These are phyloP conservation scores for Penicillium herquei DNA, from an alignment of 495 filamentous ascomycete genomes.

Conservation along the genomic window DNA sequence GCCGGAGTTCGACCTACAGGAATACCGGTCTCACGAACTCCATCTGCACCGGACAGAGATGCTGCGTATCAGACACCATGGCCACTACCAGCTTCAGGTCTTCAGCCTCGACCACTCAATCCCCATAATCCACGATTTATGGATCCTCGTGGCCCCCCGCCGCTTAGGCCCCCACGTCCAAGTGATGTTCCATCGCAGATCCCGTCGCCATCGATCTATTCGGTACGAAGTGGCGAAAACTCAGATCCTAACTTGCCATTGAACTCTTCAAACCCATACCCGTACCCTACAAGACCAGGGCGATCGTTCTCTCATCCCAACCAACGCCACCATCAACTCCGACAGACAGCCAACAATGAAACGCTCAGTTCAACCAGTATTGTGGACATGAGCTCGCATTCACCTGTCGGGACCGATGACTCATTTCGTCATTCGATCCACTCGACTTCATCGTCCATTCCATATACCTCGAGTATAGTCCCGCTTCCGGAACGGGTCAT, in stretches of 20 bases:
- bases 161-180: conserved; percentile 66
- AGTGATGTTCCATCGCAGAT: conserved; percentile 23
- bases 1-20: conserved; percentile 44
- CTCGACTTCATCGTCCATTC: conserved; percentile 39
- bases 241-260: conserved; percentile 33
- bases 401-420: conserved; percentile 33
- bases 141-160: conserved; percentile 54
- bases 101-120: conserved; percentile 29
- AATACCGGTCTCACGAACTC: conserved; percentile 19
- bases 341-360: conserved; percentile 27
- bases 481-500: conserved; percentile 15
- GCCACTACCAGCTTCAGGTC: conserved; percentile 42
- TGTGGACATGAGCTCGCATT: conserved; percentile 22
- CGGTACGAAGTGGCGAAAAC: conserved; percentile 54
- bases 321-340: conserved; percentile 17
- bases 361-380: conserved; percentile 34
- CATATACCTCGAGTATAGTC: conserved; percentile 38
- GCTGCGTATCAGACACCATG: conserved; percentile 27
- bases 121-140: conserved; percentile 42
- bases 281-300: conserved; percentile 46
- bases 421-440: conserved; percentile 35
- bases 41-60: background rate
- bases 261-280: conserved; percentile 34
- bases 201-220: conserved; percentile 42
- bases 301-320: conserved; percentile 51